phyloP scores from a whole-genome alignment of 202 grass and related monocot species.

The Schoenoplectus tabernaemontani region DNA sequence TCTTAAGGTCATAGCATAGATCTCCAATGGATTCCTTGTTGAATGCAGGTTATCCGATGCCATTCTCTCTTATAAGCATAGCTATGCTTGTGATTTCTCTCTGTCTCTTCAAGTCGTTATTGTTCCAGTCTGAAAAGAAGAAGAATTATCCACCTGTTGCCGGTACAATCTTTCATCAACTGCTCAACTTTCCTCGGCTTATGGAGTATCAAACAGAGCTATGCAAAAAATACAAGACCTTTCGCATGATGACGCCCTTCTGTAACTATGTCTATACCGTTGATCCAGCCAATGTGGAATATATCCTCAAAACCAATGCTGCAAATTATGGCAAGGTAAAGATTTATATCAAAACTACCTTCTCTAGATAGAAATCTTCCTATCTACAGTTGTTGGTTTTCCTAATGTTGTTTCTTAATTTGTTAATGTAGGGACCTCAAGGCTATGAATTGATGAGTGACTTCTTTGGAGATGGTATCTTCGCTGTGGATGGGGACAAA shows the following conservation, averaged over 20 bases:
- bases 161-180: slow-evolving; percentile 39
- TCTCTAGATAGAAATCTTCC: not conserved
- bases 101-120: not conserved
- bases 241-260: slow-evolving; percentile 30
- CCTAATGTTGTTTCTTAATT: not conserved
- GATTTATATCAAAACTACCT: not conserved
- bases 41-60: not conserved
- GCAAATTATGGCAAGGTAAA: slow-evolving; percentile 67
- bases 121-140: not conserved
- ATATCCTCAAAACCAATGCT: slow-evolving; percentile 65
- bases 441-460: slow-evolving; percentile 41
- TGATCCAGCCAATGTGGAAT: slow-evolving; percentile 47
- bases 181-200: slow-evolving; percentile 38
- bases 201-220: slow-evolving; percentile 37
- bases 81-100: not conserved
- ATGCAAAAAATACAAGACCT: slow-evolving; percentile 33
- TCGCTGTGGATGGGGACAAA: slow-evolving; percentile 54
- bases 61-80: not conserved
- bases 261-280: slow-evolving; percentile 40
- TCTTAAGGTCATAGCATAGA: not conserved
- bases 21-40: not conserved
- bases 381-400: not conserved
- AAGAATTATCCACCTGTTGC: slow-evolving; percentile 26
- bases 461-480: slow-evolving; percentile 71
- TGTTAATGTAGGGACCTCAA: slow-evolving; percentile 38